Evolutionary conservation across 495 filamentous ascomycete genomes (phyloP).

Genomic region (Copromyces sp.): DNA sequence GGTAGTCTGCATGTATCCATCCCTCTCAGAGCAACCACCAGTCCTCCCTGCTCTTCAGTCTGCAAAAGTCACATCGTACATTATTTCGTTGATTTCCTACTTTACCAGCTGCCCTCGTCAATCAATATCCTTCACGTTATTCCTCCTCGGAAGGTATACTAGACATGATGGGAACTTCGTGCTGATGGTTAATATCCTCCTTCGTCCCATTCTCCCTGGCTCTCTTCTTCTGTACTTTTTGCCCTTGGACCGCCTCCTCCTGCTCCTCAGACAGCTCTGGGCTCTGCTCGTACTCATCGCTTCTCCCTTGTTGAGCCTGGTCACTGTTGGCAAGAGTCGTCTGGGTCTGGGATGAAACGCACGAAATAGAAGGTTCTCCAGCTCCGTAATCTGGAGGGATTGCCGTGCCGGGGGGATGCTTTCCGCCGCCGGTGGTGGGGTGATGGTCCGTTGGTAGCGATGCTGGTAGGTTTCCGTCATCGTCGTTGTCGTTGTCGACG

Average conservation of each 20-base stretch:
- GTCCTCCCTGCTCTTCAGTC: too few species aligned
- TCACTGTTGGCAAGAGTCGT: background rate
- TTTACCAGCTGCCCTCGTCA: too few species aligned
- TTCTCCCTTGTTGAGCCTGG: background rate
- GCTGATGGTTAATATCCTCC: too few species aligned
- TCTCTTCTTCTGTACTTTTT: too few species aligned
- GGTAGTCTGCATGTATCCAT: too few species aligned
- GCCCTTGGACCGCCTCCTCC: background rate
- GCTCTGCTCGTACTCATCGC: background rate
- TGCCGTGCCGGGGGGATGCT: background rate
- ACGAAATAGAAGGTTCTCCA: background rate
- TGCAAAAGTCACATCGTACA: too few species aligned
- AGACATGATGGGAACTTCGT: too few species aligned
- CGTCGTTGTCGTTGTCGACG: background rate
- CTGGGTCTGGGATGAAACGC: background rate
- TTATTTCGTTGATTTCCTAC: too few species aligned
- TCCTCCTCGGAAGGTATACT: too few species aligned
- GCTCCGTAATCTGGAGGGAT: background rate
- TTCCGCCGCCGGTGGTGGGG: background rate
- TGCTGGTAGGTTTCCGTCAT: background rate
- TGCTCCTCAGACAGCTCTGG: background rate
- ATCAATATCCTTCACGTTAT: too few species aligned
- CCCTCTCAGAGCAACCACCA: too few species aligned
- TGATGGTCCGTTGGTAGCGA: background rate
- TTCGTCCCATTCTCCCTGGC: too few species aligned